Evolutionary conservation across 2,329 filamentous ascomycete genomes (phyloP).

Genomic region (Diaporthe australafricana): DNA sequence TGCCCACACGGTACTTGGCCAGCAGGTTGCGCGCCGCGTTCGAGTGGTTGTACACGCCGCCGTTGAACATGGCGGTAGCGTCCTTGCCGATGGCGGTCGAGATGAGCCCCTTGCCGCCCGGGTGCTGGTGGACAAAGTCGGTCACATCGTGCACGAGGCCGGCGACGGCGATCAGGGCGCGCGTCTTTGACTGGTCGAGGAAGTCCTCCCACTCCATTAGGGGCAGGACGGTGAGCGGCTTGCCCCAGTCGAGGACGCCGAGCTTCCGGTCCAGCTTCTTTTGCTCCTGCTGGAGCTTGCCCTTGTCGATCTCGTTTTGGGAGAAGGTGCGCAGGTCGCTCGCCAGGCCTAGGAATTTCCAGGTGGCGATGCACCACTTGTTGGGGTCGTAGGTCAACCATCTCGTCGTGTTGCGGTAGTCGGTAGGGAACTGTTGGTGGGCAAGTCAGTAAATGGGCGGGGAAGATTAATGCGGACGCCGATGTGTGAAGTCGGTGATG

Average conservation of each 20-base stretch:
- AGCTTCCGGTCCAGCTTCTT: conserved; percentile 95
- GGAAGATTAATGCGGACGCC: background rate
- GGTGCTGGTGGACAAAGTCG: conserved; percentile 87
- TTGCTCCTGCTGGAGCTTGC: conserved; percentile 86
- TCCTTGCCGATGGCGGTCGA: conserved; percentile 86
- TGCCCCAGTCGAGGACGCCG: conserved; percentile 84
- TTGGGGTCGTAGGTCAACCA: conserved; percentile 94
- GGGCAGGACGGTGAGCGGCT: conserved; percentile 85
- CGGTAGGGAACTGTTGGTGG: conserved; percentile 79
- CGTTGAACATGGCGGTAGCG: conserved; percentile 90
- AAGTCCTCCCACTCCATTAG: conserved; percentile 91
- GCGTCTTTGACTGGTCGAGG: conserved; percentile 80
- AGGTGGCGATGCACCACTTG: conserved; percentile 88
- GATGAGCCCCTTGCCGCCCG: conserved; percentile 85
- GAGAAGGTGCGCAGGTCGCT: conserved; percentile 93
- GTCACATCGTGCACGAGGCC: conserved; percentile 88
- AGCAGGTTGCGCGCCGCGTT: conserved; percentile 91
- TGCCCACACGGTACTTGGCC: conserved; percentile 87
- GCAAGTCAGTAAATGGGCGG: background rate
- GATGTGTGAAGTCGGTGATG: background rate
- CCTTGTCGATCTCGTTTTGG: conserved; percentile 92
- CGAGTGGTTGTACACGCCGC: conserved; percentile 88
- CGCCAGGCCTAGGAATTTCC: conserved; percentile 86
- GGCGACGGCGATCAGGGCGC: conserved; percentile 80
- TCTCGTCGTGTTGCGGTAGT: conserved; percentile 91